Evolutionary conservation across 1,284 basidiomycete genomes (phyloP).

Genomic region (Apiotrichum veenhuisii): DNA sequence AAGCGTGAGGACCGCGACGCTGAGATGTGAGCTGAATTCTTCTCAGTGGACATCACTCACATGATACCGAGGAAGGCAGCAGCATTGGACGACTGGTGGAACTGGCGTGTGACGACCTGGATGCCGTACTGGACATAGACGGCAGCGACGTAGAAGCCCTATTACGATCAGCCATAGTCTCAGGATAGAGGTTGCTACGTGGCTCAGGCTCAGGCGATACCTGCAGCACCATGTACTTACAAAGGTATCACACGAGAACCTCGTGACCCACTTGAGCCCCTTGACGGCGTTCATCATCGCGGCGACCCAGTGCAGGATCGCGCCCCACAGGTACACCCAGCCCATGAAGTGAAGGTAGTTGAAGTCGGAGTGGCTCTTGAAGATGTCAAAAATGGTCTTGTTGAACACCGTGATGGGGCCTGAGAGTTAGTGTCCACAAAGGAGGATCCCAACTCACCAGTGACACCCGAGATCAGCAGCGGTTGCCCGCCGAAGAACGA

Average conservation of each 20-base stretch:
- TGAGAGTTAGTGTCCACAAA: slow-evolving; percentile 39
- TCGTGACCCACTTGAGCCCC: slow-evolving; percentile 78
- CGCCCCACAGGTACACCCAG: slow-evolving; percentile 91
- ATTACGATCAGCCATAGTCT: too few species aligned
- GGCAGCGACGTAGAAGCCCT: slow-evolving; percentile 60
- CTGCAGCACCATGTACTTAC: too few species aligned
- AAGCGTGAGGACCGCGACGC: slow-evolving; percentile 72
- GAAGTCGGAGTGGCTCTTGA: slow-evolving; percentile 49
- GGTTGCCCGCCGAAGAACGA: slow-evolving; percentile 87
- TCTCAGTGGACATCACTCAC: too few species aligned
- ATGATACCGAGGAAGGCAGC: slow-evolving; percentile 65
- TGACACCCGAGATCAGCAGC: slow-evolving; percentile 88
- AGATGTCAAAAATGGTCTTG: slow-evolving; percentile 81
- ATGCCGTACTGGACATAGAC: slow-evolving; percentile 80
- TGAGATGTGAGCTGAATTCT: slow-evolving; percentile 26
- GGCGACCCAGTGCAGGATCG: slow-evolving; percentile 85
- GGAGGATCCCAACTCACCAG: slow-evolving; percentile 55
- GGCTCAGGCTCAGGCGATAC: too few species aligned
- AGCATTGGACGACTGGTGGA: slow-evolving; percentile 54
- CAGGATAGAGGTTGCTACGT: too few species aligned
- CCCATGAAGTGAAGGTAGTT: slow-evolving; percentile 81
- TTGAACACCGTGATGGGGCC: slow-evolving; percentile 88
- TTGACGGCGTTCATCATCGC: slow-evolving; percentile 81
- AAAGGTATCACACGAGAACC: slow-evolving; percentile 89
- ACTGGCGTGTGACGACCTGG: slow-evolving; percentile 73